Evolutionary conservation across 192 early-diverging fungal species (phyloP), one percentile per base, ranked within the genome.

Genomic region (Linnemannia exigua): DNA sequence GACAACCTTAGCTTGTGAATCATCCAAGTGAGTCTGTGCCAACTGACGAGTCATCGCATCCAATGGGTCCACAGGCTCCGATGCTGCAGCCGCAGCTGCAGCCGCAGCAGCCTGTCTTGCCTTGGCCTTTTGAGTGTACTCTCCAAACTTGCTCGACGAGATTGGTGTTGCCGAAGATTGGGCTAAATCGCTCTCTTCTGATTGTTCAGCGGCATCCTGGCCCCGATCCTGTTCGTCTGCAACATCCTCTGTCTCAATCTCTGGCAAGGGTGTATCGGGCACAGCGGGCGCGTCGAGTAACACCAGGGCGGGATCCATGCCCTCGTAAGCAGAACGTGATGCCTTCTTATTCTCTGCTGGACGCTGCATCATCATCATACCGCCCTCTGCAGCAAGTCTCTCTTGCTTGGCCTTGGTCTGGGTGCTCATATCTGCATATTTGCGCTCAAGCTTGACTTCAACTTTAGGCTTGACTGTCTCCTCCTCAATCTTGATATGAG

Each of bases 41-140:
- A 86, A 50, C 19, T 86, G 84, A 11, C 70, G 77, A 33, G 78
- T 86, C 78, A 86, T 86, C 15, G 84, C 74, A 7, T 86, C 84
- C 69, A 86, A 50, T 44, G 84, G 78, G 51, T 86, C 75, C 70
- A 80, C 28, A 47, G 79, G 74, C 48, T 80, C 78, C 9, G 48
- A 66, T 37, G 81, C 25, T 3, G 70, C 70, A 31, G 58, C 48
- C 1, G 71, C 67, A n/a, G 73, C 76, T 2, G 81, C 81, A 20
- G 83, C 83, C n/a, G 77, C 77, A 9, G 82, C 77, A 36, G 79
- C 84, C 41, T 86, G 84, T 19, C 75, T 79, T 22, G 84, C 84
- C 25, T 70, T 68, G n/a, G 74, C 84, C 68, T 74, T 79, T 47
- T 86, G 51, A 36, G 76, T 63, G 46, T 66, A 76, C n/a, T 70